Evolutionary conservation across 2,329 filamentous ascomycete species (phyloP).

Genomic region (Diaporthe velutina): DNA sequence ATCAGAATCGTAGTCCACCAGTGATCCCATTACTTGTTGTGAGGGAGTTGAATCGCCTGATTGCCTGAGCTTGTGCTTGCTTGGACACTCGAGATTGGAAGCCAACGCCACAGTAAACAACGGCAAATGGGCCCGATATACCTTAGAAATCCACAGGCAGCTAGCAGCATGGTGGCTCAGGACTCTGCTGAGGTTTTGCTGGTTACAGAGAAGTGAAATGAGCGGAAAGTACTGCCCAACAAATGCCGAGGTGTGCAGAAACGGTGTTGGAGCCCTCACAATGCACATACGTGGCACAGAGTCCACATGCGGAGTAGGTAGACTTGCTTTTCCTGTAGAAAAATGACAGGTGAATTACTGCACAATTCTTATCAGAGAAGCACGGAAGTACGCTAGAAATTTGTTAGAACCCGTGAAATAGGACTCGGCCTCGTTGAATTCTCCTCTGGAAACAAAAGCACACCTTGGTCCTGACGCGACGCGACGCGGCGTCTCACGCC

Average conservation of each 20-base stretch:
- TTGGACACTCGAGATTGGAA: background rate
- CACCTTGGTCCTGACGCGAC: background rate
- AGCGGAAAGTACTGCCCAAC: too few species aligned
- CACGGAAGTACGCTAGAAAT: too few species aligned
- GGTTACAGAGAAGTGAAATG: too few species aligned
- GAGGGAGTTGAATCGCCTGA: too few species aligned
- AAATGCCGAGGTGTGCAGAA: background rate
- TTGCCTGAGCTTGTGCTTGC: background rate
- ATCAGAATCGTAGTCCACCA: background rate
- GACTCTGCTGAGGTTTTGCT: too few species aligned
- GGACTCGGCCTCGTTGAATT: background rate
- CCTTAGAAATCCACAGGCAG: too few species aligned
- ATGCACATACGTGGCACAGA: background rate
- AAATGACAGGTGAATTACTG: background rate
- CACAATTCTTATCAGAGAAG: background rate
- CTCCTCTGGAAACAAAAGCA: background rate
- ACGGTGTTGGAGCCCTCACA: background rate
- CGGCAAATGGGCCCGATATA: too few species aligned
- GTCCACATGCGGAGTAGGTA: background rate
- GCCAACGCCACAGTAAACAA: too few species aligned
- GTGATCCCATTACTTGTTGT: background rate
- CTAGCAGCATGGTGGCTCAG: too few species aligned
- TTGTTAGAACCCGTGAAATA: background rate
- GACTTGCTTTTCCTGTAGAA: background rate
- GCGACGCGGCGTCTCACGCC: background rate